Conservation (phyloP, 2,329 filamentous ascomycete species). For the Botrytis fragariae region DNA sequence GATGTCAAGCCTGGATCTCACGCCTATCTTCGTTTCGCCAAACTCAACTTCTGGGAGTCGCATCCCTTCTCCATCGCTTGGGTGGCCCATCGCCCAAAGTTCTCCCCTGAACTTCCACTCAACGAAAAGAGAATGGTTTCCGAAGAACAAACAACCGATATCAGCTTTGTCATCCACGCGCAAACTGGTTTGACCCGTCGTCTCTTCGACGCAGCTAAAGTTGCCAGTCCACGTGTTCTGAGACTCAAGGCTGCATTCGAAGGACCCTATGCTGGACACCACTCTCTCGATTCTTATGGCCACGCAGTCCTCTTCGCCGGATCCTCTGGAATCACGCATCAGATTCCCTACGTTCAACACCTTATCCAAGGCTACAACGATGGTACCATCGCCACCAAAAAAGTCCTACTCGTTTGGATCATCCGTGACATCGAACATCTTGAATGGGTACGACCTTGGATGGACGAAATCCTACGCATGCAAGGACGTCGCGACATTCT, state of each 20-base stretch:
- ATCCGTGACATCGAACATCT: constrained; percentile 85
- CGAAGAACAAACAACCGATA: constrained; percentile 41
- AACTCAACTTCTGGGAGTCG: constrained; percentile 66
- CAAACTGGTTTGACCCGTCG: constrained; percentile 85
- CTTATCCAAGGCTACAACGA: constrained; percentile 67
- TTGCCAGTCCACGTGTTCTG: constrained; percentile 25
- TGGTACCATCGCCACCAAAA: constrained; percentile 74
- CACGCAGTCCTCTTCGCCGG: constrained; percentile 88
- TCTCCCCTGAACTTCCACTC: constrained; percentile 35
- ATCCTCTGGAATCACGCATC: constrained; percentile 92
- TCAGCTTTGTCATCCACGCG: constrained; percentile 83
- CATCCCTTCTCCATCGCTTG: constrained; percentile 80
- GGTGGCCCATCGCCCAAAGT: constrained; percentile 55
- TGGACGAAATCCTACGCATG: constrained; percentile 71
- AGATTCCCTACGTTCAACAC: constrained; percentile 82
- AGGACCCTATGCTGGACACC: constrained; percentile 82
- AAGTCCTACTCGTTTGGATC: constrained; percentile 85
- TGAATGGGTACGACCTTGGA: constrained; percentile 91
- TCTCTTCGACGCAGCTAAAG: constrained; percentile 68
- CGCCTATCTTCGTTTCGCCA: constrained; percentile 69
- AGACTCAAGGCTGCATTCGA: constrained; percentile 65
- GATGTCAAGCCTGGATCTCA: constrained; percentile 68
- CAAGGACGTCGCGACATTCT: constrained; percentile 79
- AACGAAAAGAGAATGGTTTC: constrained; percentile 40
- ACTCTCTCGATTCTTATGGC: constrained; percentile 87